A percentile compares a stretch with the other conserved stretches of the same genome.
phyloP scores from a whole-genome alignment of 306 rosid species.

The Styphnolobium japonicum region DNA sequence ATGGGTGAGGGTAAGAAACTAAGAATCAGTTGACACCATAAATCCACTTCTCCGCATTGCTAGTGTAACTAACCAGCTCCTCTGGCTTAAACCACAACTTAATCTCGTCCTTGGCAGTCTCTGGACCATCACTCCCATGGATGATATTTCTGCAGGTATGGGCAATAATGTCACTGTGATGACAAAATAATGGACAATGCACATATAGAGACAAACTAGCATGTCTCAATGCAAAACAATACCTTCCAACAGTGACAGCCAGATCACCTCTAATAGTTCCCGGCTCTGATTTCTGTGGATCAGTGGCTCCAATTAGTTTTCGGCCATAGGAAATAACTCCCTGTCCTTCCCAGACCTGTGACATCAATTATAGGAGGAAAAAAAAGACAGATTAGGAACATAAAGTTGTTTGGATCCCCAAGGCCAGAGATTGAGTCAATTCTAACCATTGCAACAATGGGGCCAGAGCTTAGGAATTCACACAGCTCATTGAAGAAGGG shows the following conservation, averaged over 20 bases:
- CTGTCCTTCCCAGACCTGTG: slow-evolving; percentile 96
- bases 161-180: neutral
- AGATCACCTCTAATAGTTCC: slow-evolving; percentile 97
- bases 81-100: slow-evolving; percentile 86
- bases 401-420: neutral
- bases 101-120: slow-evolving; percentile 90
- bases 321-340: slow-evolving; percentile 88
- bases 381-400: slow-evolving; percentile 13
- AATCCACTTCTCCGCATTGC: slow-evolving; percentile 90
- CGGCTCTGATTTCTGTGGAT: slow-evolving; percentile 96
- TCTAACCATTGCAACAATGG: slow-evolving; percentile 93
- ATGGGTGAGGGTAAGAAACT: neutral
- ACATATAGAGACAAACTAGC: neutral
- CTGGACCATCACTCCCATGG: slow-evolving; percentile 96
- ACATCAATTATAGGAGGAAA: slow-evolving; percentile 7
- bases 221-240: neutral
- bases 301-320: slow-evolving; percentile 94
- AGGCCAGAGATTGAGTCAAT: slow-evolving; percentile 17
- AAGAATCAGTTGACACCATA: slow-evolving; percentile 67
- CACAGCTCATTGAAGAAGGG: slow-evolving; percentile 92
- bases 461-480: slow-evolving; percentile 92
- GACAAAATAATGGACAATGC: slow-evolving; percentile 13
- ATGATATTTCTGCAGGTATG: slow-evolving; percentile 71
- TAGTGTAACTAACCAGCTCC: slow-evolving; percentile 78
- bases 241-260: slow-evolving; percentile 97